A percentile compares a stretch with the other conserved stretches of the same genome.
These are phyloP conservation scores for Physaria fendleri DNA, from an alignment of 345 rosid genomes.

Conservation along the genomic window DNA sequence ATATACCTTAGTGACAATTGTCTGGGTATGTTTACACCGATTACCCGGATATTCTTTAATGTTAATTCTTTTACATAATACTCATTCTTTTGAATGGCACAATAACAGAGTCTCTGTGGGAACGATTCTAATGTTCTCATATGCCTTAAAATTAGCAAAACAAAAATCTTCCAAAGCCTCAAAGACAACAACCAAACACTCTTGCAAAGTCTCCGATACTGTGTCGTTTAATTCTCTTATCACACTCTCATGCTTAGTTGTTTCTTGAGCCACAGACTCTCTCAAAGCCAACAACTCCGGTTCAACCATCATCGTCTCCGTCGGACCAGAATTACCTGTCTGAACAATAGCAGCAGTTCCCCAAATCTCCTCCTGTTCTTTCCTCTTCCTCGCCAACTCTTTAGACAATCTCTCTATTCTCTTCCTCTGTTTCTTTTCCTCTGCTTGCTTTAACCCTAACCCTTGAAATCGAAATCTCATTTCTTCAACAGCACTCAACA, in stretches of 20 bases:
- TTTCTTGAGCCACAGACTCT: slow-evolving; percentile 17
- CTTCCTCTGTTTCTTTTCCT: slow-evolving; percentile 27
- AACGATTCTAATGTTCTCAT: slow-evolving; percentile 15
- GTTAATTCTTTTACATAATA: not conserved
- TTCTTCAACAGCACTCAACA: slow-evolving; percentile 25
- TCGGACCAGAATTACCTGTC: not conserved
- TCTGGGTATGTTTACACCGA: too few relatives aligned
- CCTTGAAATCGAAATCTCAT: slow-evolving; percentile 21
- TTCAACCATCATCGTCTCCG: not conserved
- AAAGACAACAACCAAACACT: slow-evolving; percentile 17
- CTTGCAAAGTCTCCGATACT: slow-evolving; percentile 17
- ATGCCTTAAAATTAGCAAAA: slow-evolving; percentile 24
- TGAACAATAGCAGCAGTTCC: not conserved
- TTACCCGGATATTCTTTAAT: too few relatives aligned
- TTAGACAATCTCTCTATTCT: slow-evolving; percentile 21
- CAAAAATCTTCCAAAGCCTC: slow-evolving; percentile 20
- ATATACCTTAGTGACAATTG: too few relatives aligned
- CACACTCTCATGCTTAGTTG: slow-evolving; percentile 15
- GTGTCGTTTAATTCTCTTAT: slow-evolving; percentile 28
- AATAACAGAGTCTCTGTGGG: not conserved
- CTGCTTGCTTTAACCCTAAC: slow-evolving; percentile 31
- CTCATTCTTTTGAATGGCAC: slow-evolving; percentile 3
- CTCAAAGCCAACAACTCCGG: slow-evolving; percentile 10
- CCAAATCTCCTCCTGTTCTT: not conserved
- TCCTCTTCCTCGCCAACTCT: slow-evolving; percentile 11